Percentiles rank a stretch among this genome's conserved stretches.
These are phyloP conservation scores for Chlamydomonas asymmetrica DNA, from an alignment of 139 green algal species.

Conservation along the genomic window DNA sequence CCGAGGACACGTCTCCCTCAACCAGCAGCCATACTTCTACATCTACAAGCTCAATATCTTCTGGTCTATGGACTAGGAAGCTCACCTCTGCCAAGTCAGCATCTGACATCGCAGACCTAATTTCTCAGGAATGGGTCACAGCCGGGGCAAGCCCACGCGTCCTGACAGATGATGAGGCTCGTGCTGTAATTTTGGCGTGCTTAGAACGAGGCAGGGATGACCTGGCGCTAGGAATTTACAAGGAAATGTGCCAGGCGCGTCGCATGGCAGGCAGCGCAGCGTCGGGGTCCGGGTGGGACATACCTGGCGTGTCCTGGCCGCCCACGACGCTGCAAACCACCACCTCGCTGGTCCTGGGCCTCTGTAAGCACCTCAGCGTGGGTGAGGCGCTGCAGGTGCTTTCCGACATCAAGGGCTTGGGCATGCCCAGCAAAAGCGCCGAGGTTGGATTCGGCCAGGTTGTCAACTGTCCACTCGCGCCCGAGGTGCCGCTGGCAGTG, in stretches of 20 bases:
- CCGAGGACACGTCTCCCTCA: no score
- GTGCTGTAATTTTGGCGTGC: conserved; percentile 1
- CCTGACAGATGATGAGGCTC: background rate
- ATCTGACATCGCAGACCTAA: no score
- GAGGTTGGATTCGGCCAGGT: conserved; percentile 60
- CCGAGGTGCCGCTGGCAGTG: conserved; percentile 71
- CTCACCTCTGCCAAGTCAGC: no score
- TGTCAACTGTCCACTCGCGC: conserved; percentile 69
- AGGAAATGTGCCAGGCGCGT: conserved; percentile 55
- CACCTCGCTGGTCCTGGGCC: conserved; percentile 63
- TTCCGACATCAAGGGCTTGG: conserved; percentile 57
- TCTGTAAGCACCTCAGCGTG: conserved; percentile 71
- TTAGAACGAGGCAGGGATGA: conserved; percentile 64
- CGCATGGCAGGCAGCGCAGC: background rate
- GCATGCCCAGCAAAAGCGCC: conserved; percentile 49
- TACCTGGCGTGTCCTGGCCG: conserved; percentile 74
- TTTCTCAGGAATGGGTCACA: background rate
- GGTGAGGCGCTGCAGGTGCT: conserved; percentile 66
- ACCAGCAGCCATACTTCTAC: no score
- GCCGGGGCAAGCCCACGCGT: background rate
- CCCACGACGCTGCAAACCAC: conserved; percentile 55
- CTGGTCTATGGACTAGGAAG: no score
- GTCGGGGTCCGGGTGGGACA: background rate
- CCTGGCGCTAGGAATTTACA: conserved; percentile 71
- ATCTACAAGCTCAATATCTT: no score